A percentile compares a stretch with the other conserved stretches of the same genome.
Evolutionary conservation across 2,329 filamentous ascomycete genomes (phyloP).

Genomic region (Neonectria faginata): DNA sequence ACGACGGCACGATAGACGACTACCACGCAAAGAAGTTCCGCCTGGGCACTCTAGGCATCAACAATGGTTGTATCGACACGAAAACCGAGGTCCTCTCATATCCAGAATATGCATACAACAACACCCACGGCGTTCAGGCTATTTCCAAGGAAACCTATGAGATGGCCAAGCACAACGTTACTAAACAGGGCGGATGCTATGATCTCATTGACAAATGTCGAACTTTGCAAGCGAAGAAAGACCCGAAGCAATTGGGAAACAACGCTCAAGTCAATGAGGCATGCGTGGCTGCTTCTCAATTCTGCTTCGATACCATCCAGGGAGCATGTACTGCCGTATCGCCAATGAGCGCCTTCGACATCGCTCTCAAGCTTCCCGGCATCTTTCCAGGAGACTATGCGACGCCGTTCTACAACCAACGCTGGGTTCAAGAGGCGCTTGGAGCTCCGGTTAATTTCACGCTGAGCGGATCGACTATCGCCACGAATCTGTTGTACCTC

Average conservation of each 20-base stretch:
- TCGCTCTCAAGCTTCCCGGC: constrained; percentile 64
- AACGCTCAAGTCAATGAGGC: constrained; percentile 53
- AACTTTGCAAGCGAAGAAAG: constrained; percentile 41
- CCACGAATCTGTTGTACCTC: constrained; percentile 64
- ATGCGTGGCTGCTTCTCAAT: constrained; percentile 62
- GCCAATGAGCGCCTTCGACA: constrained; percentile 61
- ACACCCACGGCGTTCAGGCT: constrained; percentile 71
- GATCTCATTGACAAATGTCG: constrained; percentile 65
- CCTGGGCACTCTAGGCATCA: constrained; percentile 71
- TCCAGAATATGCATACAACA: constrained; percentile 67
- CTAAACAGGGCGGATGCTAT: constrained; percentile 57
- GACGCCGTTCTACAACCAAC: constrained; percentile 71
- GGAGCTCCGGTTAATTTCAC: constrained; percentile 72
- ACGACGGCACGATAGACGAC: constrained; percentile 12
- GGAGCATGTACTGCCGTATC: constrained; percentile 22
- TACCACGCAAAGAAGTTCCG: constrained; percentile 60
- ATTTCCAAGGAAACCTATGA: constrained; percentile 59
- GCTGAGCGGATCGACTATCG: constrained; percentile 53
- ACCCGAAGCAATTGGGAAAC: constrained; percentile 55
- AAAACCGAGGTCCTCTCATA: constrained; percentile 67
- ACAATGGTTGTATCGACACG: constrained; percentile 75
- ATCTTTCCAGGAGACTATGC: constrained; percentile 69
- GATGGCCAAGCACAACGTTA: constrained; percentile 24
- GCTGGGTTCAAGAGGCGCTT: constrained; percentile 66
- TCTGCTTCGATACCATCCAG: constrained; percentile 35